phyloP scores from a whole-genome alignment of 2,329 filamentous ascomycete genomes.

The Lasiodiplodia sp. region DNA sequence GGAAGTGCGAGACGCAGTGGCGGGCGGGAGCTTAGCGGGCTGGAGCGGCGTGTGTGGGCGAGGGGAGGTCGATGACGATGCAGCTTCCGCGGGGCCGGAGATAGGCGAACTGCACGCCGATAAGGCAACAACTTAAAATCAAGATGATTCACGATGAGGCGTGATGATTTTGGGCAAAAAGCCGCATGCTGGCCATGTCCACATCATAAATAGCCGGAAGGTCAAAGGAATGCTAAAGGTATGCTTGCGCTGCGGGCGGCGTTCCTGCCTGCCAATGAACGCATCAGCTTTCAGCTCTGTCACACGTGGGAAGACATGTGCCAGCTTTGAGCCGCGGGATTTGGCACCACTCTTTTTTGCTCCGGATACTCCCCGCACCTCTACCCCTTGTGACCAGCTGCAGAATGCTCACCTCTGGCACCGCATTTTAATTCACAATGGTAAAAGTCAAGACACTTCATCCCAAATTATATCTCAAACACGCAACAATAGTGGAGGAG shows the following conservation, averaged over 20 bases:
- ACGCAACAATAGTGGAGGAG: background rate
- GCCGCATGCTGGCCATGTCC: background rate
- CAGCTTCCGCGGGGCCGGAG: conserved; percentile 19
- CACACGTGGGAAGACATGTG: conserved; percentile 27
- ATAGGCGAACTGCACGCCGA: conserved; percentile 11
- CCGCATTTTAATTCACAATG: background rate
- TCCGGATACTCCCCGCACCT: background rate
- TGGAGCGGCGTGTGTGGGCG: conserved; percentile 17
- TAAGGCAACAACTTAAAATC: background rate
- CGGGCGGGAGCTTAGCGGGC: conserved; percentile 26
- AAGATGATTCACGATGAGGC: conserved; percentile 11
- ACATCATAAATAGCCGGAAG: background rate
- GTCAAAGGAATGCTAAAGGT: background rate
- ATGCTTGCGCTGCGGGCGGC: background rate
- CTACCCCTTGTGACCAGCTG: conserved; percentile 2
- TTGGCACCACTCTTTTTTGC: background rate
- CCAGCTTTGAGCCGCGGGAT: conserved; percentile 8
- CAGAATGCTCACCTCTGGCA: background rate
- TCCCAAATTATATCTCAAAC: background rate
- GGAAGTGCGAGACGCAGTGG: conserved; percentile 12
- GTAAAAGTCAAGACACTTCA: background rate
- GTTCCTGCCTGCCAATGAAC: background rate
- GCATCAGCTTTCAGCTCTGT: conserved; percentile 11
- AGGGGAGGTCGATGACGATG: conserved; percentile 27
- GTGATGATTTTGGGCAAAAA: background rate